Base-by-base conservation (phyloP, 768 basidiomycete genomes). In the Piloderma croceum region DNA sequence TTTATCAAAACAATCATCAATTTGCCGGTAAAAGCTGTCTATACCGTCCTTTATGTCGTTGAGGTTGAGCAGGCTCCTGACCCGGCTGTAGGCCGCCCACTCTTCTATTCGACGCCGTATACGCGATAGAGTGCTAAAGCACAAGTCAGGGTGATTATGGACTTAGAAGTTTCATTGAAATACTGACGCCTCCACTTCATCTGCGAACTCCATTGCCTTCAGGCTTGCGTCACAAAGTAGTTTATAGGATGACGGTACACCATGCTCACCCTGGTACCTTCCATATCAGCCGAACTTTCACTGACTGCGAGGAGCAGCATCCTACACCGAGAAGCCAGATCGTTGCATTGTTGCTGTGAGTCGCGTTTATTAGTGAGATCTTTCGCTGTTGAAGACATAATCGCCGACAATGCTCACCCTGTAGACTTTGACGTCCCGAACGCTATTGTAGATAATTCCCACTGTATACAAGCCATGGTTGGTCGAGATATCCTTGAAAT, bases 1-100 rank as follows among this genome's bases (percentile, higher is more conserved):
- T 40, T 59, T 61, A 43, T 58, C 56, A 39, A 62, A 57, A 20
- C 59, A 59, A 22, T 45, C 50, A 33, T 67, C 61, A n/a, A 73
- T 60, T 32, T 68, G 60, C 20, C 53, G 58, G 41, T 68, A 51
- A 22, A 69, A 52, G 27, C 57, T 49, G 36, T 65, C 62, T 31
- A 72, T 61, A 1, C 64, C 68, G 24, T 65, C 54, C 42, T 61
- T 62, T n/a, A 73, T 67, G 36, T 68, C 68, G 17, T 53, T 42
- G 46, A 64, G 67, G 31, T 53, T 51, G 12, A 68, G 34, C 48
- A 71, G 65, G 39, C 62, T 64, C 42, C 59, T 62, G 10, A 69
- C 43, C 13, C 50, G 59, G 44, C 51, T 59, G 51, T 62, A 60
- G 3, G 46, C 48, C 17, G 62, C 57, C 70, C 69, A 70, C 33